Percentiles rank a stretch among this genome's conserved stretches.
Conservation (phyloP, 2,329 filamentous ascomycete species). For the Fusarium bactridioides region DNA sequence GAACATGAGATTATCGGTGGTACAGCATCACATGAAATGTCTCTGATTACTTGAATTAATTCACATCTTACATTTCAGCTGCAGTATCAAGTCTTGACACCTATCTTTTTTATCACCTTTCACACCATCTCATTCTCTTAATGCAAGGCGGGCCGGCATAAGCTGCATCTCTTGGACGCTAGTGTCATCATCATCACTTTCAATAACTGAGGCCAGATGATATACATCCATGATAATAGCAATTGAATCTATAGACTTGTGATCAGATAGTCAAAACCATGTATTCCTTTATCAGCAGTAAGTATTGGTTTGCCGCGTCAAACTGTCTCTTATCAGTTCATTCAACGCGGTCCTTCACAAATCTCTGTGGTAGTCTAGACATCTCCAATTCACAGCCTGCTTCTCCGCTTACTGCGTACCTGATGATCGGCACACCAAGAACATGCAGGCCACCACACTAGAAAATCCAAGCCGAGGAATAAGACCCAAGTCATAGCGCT, state of each 20-base stretch:
- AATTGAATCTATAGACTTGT: background rate
- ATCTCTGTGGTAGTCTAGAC: background rate
- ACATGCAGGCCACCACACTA: slow-evolving; percentile 31
- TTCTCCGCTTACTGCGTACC: slow-evolving; percentile 20
- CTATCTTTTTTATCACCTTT: slow-evolving; percentile 23
- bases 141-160: slow-evolving; percentile 30
- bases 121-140: slow-evolving; percentile 15
- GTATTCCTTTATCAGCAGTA: background rate
- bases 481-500: background rate
- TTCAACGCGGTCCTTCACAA: background rate
- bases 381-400: background rate
- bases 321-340: background rate
- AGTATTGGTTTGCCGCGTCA: background rate
- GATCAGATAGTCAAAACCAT: background rate
- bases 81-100: slow-evolving; percentile 2
- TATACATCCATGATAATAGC: background rate
- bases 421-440: slow-evolving; percentile 27
- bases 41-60: background rate
- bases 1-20: background rate
- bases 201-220: background rate
- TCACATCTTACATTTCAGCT: slow-evolving; percentile 14
- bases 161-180: slow-evolving; percentile 4
- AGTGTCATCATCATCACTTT: background rate
- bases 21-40: background rate
- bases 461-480: slow-evolving; percentile 31